Base-by-base conservation (phyloP, 495 filamentous ascomycete species). In the Penicillium egyptiacum region DNA sequence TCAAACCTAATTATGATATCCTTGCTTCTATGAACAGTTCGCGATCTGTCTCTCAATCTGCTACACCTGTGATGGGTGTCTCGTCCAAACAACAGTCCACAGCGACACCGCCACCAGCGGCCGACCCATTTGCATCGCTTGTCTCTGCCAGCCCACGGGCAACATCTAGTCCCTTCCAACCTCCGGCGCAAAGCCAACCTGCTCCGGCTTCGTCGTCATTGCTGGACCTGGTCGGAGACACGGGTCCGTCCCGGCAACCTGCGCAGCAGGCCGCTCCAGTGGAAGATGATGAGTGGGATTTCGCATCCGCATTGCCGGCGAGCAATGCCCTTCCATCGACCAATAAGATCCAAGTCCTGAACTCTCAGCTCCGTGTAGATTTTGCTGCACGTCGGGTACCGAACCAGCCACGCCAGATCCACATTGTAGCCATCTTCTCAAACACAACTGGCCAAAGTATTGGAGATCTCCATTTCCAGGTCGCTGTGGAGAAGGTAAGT, bases 401-500 rank as follows among this genome's bases (percentile, higher is more conserved):
- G 14, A 62, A 61, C 42, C 53, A 68, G 47, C 61, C 74, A 16
- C 70, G 77, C 11, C 77, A 80, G 19, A 79, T 89, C 33, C 70
- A 81, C 20, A 77, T 90, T 31, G 74, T 79, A 37, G 86, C 83
- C 25, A 69, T 73, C 9, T 96, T 97, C 65, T 91, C 89, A 16
- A 98, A 96, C 64, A 85, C 82, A 50, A 88, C 86, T 3, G 76
- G 80, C 23, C 81, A 87, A 60, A 79, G 81, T 0, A 81, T 98
- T 39, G 79, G 82, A 1, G 90, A 95, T 45, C 75, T 98, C 39
- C 91, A 92, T 45, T 96, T 97, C 67, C 89, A 95, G 70, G 80
- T 93, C 52, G 94, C 94, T 4, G 93, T 96, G 8, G 92, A 92
- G 35, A 97, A 92, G 83, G 94, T 96, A 75, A 62, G 75, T 63